phyloP scores from a whole-genome alignment of 2,329 filamentous ascomycete species.

The Aspergillus sp. region DNA sequence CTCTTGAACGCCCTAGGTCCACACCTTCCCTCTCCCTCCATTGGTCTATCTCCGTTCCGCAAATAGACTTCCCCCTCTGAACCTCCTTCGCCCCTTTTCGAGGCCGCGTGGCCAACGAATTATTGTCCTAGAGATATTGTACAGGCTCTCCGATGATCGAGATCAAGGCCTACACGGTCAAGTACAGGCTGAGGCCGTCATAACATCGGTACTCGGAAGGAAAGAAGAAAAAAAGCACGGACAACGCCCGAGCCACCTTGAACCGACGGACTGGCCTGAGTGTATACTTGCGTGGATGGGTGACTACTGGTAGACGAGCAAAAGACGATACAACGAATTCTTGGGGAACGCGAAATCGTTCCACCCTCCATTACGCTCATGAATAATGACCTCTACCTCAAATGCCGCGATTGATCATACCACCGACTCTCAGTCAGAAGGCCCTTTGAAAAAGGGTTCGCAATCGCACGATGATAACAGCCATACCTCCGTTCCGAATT shows the following conservation, averaged over 20 bases:
- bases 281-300: background rate
- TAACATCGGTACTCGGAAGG: constrained; percentile 1
- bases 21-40: no score
- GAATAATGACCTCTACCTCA: constrained; percentile 26
- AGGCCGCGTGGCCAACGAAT: constrained; percentile 13
- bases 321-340: background rate
- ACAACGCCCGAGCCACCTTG: background rate
- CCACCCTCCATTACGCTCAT: constrained; percentile 5
- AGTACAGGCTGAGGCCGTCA: constrained; percentile 3
- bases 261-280: background rate
- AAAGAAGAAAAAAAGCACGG: constrained; percentile 1
- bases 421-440: constrained; percentile 14
- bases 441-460: background rate
- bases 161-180: constrained; percentile 2
- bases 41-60: no score
- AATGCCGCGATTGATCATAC: constrained; percentile 20
- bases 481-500: background rate
- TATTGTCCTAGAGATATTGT: constrained; percentile 14
- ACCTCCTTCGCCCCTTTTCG: constrained; percentile 14
- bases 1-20: background rate
- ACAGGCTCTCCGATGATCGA: constrained; percentile 14
- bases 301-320: background rate
- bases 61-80: no score
- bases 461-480: background rate
- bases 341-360: background rate